Evolutionary conservation across 1,139 yeast genomes (phyloP), one percentile per base, ranked within the genome.

Genomic region (Yamadazyma jaroonii): DNA sequence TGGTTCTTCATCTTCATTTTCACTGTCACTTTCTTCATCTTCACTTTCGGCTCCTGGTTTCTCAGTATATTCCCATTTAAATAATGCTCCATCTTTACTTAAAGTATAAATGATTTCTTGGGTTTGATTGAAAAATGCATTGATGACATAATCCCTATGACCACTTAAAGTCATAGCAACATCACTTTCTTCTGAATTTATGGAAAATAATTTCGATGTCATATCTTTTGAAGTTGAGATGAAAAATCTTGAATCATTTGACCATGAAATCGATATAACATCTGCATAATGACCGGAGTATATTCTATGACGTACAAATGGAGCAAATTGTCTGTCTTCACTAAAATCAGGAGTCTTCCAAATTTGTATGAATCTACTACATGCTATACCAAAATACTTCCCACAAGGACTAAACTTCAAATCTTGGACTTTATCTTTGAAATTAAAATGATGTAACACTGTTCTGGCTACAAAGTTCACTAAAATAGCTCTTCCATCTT

Each of bases 221-320:
- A 92, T 72, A 64, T 92, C 99, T 56, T 86, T 87, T 17, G 96
- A 85, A 1, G 96, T 76, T 3, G 96, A 79, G 30, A 92, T 67
- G 54, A 92, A 76, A 56, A 89, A 92, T 49, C 96, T 72, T 5
- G 96, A 86, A 60, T 92, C 98, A 26, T 72, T 74, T 0, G 97
- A 87, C 98, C 98, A 92, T 5, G 86, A 74, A 8, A 92, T 62
- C 6, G 87, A 78, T 1, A 80, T 74, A 20, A 94, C 80, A 47
- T 87, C 95, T 37, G 82, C 81, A 57, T 82, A 89, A 63, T 92
- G 98, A 21, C 98, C 99, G 2, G 97, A 88, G 53, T 89, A 89
- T 6, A 86, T 77, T 52, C 96, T 72, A 59, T 87, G 89, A 48
- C 95, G 83, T 29, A 92, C 85, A 62, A 92, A 94, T 11, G 98